Conservation (phyloP, 352 stramenopile genomes). For the Aphanomyces astaci region DNA sequence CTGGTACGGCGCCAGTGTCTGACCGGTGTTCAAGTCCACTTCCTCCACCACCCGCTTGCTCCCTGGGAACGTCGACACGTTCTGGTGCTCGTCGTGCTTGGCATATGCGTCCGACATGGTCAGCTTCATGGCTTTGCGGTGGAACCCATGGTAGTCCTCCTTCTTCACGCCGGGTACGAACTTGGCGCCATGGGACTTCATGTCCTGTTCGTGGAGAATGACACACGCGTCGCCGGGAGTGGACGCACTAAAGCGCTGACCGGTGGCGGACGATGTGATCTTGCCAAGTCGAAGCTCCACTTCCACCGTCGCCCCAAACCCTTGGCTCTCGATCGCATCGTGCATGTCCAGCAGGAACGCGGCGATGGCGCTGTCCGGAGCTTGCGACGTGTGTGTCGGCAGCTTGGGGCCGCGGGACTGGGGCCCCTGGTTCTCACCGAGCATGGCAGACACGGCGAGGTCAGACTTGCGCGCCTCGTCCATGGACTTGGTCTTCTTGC, state of each 20-base stretch:
- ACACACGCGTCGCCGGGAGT: constrained; percentile 69
- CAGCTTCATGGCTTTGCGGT: constrained; percentile 55
- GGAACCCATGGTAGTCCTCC: constrained; percentile 58
- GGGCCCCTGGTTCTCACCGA: constrained; percentile 1
- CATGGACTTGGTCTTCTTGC: constrained; percentile 17
- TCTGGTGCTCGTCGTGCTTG: constrained; percentile 71
- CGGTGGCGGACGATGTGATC: constrained; percentile 69
- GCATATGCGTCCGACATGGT: constrained; percentile 59
- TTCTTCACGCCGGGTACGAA: constrained; percentile 69
- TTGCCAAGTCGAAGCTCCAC: constrained; percentile 76
- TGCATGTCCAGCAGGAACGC: constrained; percentile 77
- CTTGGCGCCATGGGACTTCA: constrained; percentile 69
- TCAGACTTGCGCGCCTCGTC: constrained; percentile 20
- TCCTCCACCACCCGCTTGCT: constrained; percentile 74
- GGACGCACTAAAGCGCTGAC: constrained; percentile 60
- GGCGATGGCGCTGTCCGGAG: constrained; percentile 70
- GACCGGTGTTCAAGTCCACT: constrained; percentile 50
- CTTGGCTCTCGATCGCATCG: constrained; percentile 63
- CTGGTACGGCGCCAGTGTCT: constrained; percentile 32
- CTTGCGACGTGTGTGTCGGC: constrained; percentile 33
- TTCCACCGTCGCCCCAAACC: constrained; percentile 67
- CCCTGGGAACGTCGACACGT: constrained; percentile 68
- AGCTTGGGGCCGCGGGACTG: constrained; percentile 5
- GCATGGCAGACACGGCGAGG: neutral
- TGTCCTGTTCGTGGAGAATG: constrained; percentile 59